Percentiles rank a stretch among this genome's conserved stretches.
These are phyloP conservation scores for Teunomyces panamensis DNA, from an alignment of 805 yeast genomes.

Conservation along the genomic window DNA sequence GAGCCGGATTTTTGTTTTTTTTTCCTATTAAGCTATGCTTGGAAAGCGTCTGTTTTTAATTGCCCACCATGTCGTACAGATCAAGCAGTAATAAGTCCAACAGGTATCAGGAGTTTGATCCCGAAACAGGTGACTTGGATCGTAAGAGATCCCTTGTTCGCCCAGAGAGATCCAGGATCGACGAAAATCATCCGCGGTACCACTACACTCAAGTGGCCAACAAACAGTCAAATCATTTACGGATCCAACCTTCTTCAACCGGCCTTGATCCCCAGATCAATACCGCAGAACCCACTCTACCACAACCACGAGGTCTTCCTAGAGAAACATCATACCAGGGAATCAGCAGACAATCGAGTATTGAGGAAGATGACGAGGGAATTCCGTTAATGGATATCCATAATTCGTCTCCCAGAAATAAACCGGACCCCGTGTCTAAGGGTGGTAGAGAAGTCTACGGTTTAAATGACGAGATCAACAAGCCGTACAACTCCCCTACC, in stretches of 20 bases:
- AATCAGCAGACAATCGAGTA: conserved; percentile 4
- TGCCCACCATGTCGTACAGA: conserved; percentile 27
- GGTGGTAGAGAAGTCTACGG: conserved; percentile 56
- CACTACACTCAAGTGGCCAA: conserved; percentile 75
- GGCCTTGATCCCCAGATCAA: conserved; percentile 57
- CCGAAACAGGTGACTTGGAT: conserved; percentile 35
- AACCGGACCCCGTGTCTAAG: not conserved
- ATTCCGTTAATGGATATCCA: conserved; percentile 43
- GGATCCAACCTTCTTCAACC: conserved; percentile 65
- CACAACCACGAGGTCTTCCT: conserved; percentile 1
- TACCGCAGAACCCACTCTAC: conserved; percentile 25
- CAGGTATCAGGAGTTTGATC: conserved; percentile 40
- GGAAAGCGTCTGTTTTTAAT: not conserved
- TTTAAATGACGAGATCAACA: conserved; percentile 54
- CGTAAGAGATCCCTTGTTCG: conserved; percentile 73
- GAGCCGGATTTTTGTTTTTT: not conserved
- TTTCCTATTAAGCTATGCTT: not conserved
- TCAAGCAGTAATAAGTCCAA: conserved; percentile 21
- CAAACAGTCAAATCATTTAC: conserved; percentile 59
- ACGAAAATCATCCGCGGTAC: conserved; percentile 69
- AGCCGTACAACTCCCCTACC: conserved; percentile 8
- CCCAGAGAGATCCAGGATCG: conserved; percentile 73
- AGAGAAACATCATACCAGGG: conserved; percentile 2
- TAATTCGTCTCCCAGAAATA: conserved; percentile 11
- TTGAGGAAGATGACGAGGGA: conserved; percentile 30